Evolutionary conservation across 2,329 filamentous ascomycete genomes (phyloP).

Genomic region (Calonectria naviculata): DNA sequence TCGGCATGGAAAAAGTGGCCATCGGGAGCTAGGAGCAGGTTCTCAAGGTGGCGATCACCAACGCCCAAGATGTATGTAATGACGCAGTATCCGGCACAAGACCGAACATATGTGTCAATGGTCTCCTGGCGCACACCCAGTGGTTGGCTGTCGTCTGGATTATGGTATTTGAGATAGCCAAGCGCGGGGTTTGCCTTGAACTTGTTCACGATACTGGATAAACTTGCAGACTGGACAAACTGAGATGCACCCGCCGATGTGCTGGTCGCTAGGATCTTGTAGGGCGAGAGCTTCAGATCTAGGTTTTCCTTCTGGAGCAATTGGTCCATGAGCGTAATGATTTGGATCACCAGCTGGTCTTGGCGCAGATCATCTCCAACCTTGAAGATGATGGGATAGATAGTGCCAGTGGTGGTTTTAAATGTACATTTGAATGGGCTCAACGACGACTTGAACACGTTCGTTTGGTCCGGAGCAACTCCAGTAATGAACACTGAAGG

Average conservation of each 20-base stretch:
- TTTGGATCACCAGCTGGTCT: slow-evolving; percentile 96
- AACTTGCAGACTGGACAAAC: slow-evolving; percentile 87
- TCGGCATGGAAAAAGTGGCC: slow-evolving; percentile 98
- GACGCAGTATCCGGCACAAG: slow-evolving; percentile 97
- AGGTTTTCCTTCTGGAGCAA: slow-evolving; percentile 95
- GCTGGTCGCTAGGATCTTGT: slow-evolving; percentile 95
- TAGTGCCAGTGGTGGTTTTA: slow-evolving; percentile 79
- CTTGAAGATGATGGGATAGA: slow-evolving; percentile 97
- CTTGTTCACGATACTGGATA: slow-evolving; percentile 85
- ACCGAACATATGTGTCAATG: slow-evolving; percentile 95
- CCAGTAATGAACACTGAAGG: slow-evolving; percentile 84
- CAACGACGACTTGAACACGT: slow-evolving; percentile 95
- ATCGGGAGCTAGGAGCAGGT: slow-evolving; percentile 88
- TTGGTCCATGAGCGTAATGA: slow-evolving; percentile 98
- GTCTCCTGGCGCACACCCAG: slow-evolving; percentile 91
- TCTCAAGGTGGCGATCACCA: slow-evolving; percentile 95
- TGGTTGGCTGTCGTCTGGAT: slow-evolving; percentile 84
- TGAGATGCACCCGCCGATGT: slow-evolving; percentile 91
- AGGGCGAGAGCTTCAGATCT: slow-evolving; percentile 93
- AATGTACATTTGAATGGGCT: slow-evolving; percentile 93
- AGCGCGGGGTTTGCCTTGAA: slow-evolving; percentile 81
- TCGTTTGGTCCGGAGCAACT: slow-evolving; percentile 84
- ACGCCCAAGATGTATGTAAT: slow-evolving; percentile 98
- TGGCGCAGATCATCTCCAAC: slow-evolving; percentile 96
- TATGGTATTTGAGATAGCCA: slow-evolving; percentile 88